Evolutionary conservation across 257 asterid species (phyloP), one percentile per base, ranked within the genome.

Genomic region (Perilla frutescens): DNA sequence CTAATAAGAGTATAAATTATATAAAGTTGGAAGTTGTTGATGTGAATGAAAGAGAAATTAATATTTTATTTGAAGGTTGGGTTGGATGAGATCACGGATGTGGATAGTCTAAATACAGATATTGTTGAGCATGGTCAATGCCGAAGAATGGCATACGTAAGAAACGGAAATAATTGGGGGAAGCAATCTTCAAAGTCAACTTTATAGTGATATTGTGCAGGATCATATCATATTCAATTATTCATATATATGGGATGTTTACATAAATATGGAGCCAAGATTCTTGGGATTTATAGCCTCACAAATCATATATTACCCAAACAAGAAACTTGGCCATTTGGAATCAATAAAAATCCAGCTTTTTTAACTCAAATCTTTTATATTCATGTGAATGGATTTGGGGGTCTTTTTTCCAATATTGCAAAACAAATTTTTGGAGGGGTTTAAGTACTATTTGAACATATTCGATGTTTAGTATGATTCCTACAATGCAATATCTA

Each of bases 261-360:
- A 44, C 43, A 69, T 14, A 15, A 53, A 54, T 34, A 70, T 49
- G 36, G 48, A 67, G 63, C 7, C 11, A 1, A 51, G 68, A 62
- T 62, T 62, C 37, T 51, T 15, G 53, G 15, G 68, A 62, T 41
- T 14, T 62, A 15, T 40, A 5, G 39, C 53, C 53, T 43, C 15
- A 8, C 1, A 63, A 40, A 77, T 77, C 53, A 66, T 73, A 31
- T 32, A 12, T 67, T 78, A 6, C 64, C 64, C 58, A 48, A 77
- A 75, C 3, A 13, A 65, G 48, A 20, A 6, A 20, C 44, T 45
- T 3, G 13, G 8, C 69, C 54, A 40, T 40, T 62, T 62, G 67
- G 50, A 77, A 77, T 63, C 73, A 63, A 55, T 77, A 70, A 14
- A 71, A 60, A 48, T 66, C 59, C 1, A 59, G n/a, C 9, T 11